phyloP scores from a whole-genome alignment of 306 rosid genomes.

The Cucumis cinereus region DNA sequence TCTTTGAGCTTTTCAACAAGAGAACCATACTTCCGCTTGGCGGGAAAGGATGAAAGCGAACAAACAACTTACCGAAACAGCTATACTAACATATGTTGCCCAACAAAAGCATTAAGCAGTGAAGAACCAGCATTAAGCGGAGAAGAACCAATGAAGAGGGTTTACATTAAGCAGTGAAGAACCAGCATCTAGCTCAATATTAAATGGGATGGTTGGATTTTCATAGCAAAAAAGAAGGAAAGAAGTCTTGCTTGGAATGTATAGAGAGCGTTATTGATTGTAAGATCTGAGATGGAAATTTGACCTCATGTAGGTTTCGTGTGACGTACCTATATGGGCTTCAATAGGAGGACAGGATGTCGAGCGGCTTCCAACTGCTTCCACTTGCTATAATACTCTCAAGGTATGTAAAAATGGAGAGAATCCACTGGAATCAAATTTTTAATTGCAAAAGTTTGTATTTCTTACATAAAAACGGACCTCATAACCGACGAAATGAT shows the following conservation, averaged over 20 bases:
- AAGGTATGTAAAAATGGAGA: conserved; percentile 39
- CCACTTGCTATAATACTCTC: conserved; percentile 94
- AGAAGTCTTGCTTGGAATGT: not conserved
- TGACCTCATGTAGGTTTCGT: conserved; percentile 48
- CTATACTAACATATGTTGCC: too few relatives aligned
- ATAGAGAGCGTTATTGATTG: not conserved
- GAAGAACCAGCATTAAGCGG: too few relatives aligned
- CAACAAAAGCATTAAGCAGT: too few relatives aligned
- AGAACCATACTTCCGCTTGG: too few relatives aligned
- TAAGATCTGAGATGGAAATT: not conserved
- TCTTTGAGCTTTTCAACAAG: too few relatives aligned
- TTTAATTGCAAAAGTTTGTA: not conserved
- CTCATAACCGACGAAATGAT: not conserved
- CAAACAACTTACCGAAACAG: too few relatives aligned
- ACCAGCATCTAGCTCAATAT: not conserved
- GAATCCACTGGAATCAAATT: not conserved
- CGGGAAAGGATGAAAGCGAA: too few relatives aligned
- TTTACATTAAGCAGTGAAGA: too few relatives aligned
- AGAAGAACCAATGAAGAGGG: too few relatives aligned
- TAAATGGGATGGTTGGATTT: not conserved
- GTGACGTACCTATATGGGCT: conserved; percentile 86
- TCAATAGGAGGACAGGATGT: conserved; percentile 91
- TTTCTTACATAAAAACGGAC: not conserved
- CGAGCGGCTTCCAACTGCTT: conserved; percentile 97
- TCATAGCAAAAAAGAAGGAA: too few relatives aligned